A percentile compares a stretch with the other conserved stretches of the same genome.
These are phyloP conservation scores for Cardamine resedifolia DNA, from an alignment of 345 rosid species.

Conservation along the genomic window DNA sequence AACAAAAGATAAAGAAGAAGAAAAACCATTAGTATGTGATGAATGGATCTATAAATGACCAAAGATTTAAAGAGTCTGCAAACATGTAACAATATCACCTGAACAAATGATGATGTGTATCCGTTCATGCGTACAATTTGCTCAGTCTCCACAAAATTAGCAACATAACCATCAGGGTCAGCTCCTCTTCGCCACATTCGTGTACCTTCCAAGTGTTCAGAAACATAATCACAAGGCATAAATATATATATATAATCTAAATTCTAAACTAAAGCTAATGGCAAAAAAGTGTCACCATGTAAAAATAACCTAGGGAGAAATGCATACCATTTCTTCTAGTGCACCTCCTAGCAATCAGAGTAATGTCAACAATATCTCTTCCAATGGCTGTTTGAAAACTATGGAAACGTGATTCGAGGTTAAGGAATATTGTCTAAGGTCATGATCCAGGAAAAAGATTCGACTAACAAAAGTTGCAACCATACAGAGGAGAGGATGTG, in stretches of 20 bases:
- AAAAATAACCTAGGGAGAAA: background rate
- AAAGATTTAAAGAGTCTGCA: background rate
- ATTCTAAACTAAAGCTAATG: background rate
- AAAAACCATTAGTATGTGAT: background rate
- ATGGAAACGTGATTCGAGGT: conserved; percentile 60
- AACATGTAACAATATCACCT: conserved; percentile 49
- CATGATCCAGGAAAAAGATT: conserved; percentile 14
- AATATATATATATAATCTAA: conserved; percentile 4
- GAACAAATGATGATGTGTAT: conserved; percentile 51
- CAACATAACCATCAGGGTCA: conserved; percentile 96
- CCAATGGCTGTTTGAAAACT: conserved; percentile 93
- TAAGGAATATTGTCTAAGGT: conserved; percentile 41
- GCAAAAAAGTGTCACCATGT: background rate
- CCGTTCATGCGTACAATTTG: conserved; percentile 91
- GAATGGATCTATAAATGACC: background rate
- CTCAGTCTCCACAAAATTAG: conserved; percentile 95
- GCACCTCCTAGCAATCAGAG: conserved; percentile 93
- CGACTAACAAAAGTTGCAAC: background rate
- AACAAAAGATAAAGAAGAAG: background rate
- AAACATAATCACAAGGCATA: conserved; percentile 3
- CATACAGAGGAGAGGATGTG: conserved; percentile 12
- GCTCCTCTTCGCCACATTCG: conserved; percentile 99
- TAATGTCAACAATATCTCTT: conserved; percentile 76
- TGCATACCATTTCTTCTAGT: conserved; percentile 77
- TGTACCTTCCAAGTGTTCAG: conserved; percentile 58